These are phyloP conservation scores for Pyrenochaeta sp. DNA, from an alignment of 2,329 filamentous ascomycete genomes.

Conservation along the genomic window DNA sequence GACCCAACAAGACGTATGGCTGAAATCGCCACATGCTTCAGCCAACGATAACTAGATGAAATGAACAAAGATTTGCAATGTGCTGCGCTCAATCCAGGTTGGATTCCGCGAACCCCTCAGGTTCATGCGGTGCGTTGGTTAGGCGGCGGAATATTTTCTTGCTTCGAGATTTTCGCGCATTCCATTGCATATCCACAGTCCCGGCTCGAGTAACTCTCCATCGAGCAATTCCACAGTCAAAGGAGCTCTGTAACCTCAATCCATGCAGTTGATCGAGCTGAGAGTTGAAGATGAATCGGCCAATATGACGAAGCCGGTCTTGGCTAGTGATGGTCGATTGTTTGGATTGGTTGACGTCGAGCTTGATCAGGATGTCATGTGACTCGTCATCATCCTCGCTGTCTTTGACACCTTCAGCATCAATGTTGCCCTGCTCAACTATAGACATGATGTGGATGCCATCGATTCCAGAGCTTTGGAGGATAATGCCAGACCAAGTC, in stretches of 20 bases:
- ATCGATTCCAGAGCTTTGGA: background rate
- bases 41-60: background rate
- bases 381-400: background rate
- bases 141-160: background rate
- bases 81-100: background rate
- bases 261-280: background rate
- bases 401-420: background rate
- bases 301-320: background rate
- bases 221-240: background rate
- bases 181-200: constrained; percentile 4
- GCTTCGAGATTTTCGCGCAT: background rate
- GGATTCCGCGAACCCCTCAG: background rate
- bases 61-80: background rate
- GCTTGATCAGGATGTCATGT: constrained; percentile 4
- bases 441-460: constrained; percentile 1
- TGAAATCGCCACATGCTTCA: no score
- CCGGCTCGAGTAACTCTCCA: constrained; percentile 1
- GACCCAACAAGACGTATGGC: no score
- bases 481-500: background rate
- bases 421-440: background rate
- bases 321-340: background rate
- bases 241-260: background rate
- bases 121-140: background rate
- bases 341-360: background rate
- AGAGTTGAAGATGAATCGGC: constrained; percentile 1